A percentile compares a stretch with the other conserved stretches of the same genome.
These are phyloP conservation scores for Aspergillus pseudoviridinutans DNA, from an alignment of 2,329 filamentous ascomycete genomes.

Conservation along the genomic window DNA sequence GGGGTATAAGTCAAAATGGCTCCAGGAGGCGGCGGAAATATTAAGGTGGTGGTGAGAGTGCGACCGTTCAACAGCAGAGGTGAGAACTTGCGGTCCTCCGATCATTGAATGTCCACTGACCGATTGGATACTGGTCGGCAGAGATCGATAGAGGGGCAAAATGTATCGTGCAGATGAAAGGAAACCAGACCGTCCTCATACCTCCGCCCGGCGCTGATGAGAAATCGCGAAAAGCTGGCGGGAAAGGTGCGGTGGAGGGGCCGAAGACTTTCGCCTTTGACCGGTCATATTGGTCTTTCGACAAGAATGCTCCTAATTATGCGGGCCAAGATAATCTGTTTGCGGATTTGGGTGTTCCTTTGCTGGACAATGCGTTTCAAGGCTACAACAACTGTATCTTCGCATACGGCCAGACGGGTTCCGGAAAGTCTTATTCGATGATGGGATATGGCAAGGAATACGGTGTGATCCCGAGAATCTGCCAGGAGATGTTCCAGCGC, in stretches of 20 bases:
- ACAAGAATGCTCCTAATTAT: slow-evolving; percentile 74
- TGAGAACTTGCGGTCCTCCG: slow-evolving; percentile 37
- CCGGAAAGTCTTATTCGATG: slow-evolving; percentile 99
- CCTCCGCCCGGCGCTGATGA: slow-evolving; percentile 62
- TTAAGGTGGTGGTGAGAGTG: slow-evolving; percentile 98
- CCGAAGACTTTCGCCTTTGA: slow-evolving; percentile 93
- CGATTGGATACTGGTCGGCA: slow-evolving; percentile 35
- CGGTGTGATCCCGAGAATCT: slow-evolving; percentile 95
- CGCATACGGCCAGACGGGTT: slow-evolving; percentile 96
- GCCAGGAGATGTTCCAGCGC: slow-evolving; percentile 92
- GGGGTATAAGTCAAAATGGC: slow-evolving; percentile 53
- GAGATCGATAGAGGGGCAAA: slow-evolving; percentile 87
- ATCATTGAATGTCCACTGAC: slow-evolving; percentile 2
- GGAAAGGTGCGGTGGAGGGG: slow-evolving; percentile 63
- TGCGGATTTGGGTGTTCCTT: slow-evolving; percentile 77
- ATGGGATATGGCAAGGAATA: slow-evolving; percentile 98
- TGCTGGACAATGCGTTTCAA: slow-evolving; percentile 96
- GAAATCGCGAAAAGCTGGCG: slow-evolving; percentile 46
- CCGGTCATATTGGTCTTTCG: slow-evolving; percentile 96
- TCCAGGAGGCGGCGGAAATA: slow-evolving; percentile 81
- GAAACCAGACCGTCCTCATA: slow-evolving; percentile 78
- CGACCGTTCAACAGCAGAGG: slow-evolving; percentile 95
- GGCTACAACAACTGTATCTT: slow-evolving; percentile 99
- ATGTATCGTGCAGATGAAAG: slow-evolving; percentile 98
- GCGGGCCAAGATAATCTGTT: slow-evolving; percentile 89